A percentile compares a stretch with the other conserved stretches of the same genome.
Conservation (phyloP, 2,329 filamentous ascomycete genomes). For the Fusarium sp. region DNA sequence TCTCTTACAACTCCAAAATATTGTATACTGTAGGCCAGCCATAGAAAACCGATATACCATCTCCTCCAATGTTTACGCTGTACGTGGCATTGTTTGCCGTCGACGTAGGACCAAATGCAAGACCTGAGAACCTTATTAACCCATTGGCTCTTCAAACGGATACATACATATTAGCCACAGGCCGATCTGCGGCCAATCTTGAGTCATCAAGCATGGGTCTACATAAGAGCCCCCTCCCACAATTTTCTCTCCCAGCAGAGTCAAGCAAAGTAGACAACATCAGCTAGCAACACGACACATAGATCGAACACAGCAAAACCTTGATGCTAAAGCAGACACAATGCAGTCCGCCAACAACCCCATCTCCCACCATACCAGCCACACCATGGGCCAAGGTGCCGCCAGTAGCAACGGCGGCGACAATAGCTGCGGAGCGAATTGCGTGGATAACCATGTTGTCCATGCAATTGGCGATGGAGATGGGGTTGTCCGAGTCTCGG, state of each 20-base stretch:
- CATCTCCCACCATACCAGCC: constrained; percentile 43
- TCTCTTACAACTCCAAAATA: neutral
- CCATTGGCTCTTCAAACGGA: neutral
- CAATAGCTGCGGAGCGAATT: constrained; percentile 31
- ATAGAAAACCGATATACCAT: neutral
- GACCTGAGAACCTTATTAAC: neutral
- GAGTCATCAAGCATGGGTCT: neutral
- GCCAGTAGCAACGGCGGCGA: constrained; percentile 41
- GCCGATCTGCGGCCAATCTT: neutral
- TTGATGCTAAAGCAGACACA: constrained; percentile 32
- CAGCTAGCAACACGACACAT: neutral
- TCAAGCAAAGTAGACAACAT: neutral
- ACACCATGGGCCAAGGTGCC: constrained; percentile 43
- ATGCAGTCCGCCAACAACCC: constrained; percentile 41
- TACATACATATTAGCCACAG: neutral
- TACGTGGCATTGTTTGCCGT: neutral
- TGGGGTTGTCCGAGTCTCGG: constrained; percentile 24
- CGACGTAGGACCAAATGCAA: neutral
- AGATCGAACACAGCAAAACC: neutral
- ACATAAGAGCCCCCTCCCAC: neutral
- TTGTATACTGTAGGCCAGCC: neutral
- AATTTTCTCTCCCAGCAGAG: neutral
- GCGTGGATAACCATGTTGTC: constrained; percentile 35
- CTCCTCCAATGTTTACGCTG: neutral
- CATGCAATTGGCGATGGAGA: constrained; percentile 33